Conservation (phyloP, 331 rosid species). For the Quercus phellos region DNA sequence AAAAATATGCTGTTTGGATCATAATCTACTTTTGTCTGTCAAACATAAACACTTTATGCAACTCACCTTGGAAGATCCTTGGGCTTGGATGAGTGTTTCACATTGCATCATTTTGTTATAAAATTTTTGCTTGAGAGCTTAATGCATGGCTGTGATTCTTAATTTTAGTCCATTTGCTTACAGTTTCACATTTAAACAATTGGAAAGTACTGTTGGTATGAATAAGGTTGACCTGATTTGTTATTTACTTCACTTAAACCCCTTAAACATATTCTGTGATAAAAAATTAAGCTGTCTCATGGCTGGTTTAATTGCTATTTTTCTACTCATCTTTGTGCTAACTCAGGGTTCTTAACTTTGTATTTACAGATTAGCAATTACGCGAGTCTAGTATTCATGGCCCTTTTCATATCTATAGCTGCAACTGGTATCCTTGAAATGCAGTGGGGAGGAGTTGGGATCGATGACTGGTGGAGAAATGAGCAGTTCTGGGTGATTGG, state of each 20-base stretch:
- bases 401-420: conserved; percentile 86
- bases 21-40: background rate
- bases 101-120: background rate
- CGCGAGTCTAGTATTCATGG: conserved; percentile 86
- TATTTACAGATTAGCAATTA: conserved; percentile 89
- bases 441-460: conserved; percentile 93
- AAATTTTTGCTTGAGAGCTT: background rate
- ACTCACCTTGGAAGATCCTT: background rate
- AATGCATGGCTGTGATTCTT: background rate
- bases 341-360: conserved; percentile 7
- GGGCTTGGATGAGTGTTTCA: background rate
- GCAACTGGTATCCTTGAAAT: conserved; percentile 93
- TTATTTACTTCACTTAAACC: background rate
- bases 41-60: background rate
- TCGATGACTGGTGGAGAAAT: conserved; percentile 98
- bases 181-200: background rate
- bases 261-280: background rate
- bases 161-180: background rate
- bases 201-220: background rate
- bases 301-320: background rate
- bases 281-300: background rate
- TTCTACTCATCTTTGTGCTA: background rate
- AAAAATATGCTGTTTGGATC: background rate
- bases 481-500: conserved; percentile 99
- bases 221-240: background rate